phyloP scores from a whole-genome alignment of 257 asterid genomes.

The Solanum pinnatisectum region DNA sequence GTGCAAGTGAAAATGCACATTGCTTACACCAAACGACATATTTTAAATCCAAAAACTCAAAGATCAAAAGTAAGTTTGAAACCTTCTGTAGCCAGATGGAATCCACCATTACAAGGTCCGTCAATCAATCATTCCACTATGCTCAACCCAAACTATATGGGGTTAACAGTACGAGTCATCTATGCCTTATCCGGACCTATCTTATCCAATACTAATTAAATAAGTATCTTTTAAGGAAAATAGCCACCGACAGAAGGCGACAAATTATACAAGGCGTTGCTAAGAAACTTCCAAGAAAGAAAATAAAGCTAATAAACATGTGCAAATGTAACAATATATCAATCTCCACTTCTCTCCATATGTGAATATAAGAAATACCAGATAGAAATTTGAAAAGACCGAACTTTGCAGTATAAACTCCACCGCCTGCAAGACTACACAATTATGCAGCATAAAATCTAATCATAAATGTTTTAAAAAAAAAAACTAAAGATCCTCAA shows the following conservation, averaged over 20 bases:
- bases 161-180: not conserved
- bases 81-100: not conserved
- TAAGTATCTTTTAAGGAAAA: not conserved
- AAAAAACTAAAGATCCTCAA: not conserved
- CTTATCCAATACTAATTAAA: not conserved
- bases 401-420: not conserved
- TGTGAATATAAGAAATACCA: not conserved
- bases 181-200: not conserved
- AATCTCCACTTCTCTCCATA: not conserved
- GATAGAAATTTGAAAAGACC: not conserved
- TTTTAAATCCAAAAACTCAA: not conserved
- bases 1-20: not conserved
- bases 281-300: not conserved
- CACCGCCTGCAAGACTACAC: not conserved
- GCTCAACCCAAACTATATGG: not conserved
- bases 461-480: not conserved
- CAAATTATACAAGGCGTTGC: not conserved
- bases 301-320: not conserved
- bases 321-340: not conserved
- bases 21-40: not conserved
- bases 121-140: not conserved
- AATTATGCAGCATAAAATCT: not conserved
- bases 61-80: not conserved
- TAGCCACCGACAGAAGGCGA: not conserved
- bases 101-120: not conserved